Base-by-base conservation (phyloP, 768 basidiomycete genomes). In the Russula virescens region DNA sequence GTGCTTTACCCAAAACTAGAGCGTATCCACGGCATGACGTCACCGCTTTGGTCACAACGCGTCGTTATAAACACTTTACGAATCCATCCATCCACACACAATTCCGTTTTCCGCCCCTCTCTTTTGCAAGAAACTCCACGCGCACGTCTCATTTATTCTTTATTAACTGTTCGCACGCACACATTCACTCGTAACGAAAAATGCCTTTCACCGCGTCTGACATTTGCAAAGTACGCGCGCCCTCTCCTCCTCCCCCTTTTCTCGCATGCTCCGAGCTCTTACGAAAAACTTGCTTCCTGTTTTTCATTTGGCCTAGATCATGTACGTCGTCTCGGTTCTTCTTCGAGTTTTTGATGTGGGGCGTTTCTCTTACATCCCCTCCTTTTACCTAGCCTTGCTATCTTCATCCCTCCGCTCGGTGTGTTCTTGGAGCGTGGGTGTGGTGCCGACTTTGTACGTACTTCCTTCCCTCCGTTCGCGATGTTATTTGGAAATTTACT, bases 371-470 rank as follows among this genome's bases (percentile, higher is more conserved):
- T 31, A 19, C 38, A 26, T 4, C 5, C 58, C 56, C 25, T 50
- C 52, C 7, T n/a, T 46, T 51, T 10, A 11, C 26, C 42, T 67
- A 88, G 84, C 63, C 69, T 84, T 58, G 89, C 89, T 62, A 79
- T 92, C 74, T 68, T 91, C 71, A 69, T 92, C 16, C 91, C 92
- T 11, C 94, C 94, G 62, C 71, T 96, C 2, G 92, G 87, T 60
- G 94, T 96, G 26, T 93, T 94, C 77, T 75, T 95, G 26, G 92
- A 95, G 77, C 81, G 90, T 57, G 94, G 94, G 26, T 94, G 91
- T 71, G 76, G 78, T 40, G 83, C 81, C 23, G 91, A 94, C 72
- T 74, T 95, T 48, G 84, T 89, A 69, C 55, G 85, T 81, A 45
- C 56, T 5, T 34, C 62, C 14, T 31, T 31, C 8, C 47, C 38